These are phyloP conservation scores for Leccinum pellstonianum DNA, from an alignment of 768 basidiomycete genomes.

Conservation along the genomic window DNA sequence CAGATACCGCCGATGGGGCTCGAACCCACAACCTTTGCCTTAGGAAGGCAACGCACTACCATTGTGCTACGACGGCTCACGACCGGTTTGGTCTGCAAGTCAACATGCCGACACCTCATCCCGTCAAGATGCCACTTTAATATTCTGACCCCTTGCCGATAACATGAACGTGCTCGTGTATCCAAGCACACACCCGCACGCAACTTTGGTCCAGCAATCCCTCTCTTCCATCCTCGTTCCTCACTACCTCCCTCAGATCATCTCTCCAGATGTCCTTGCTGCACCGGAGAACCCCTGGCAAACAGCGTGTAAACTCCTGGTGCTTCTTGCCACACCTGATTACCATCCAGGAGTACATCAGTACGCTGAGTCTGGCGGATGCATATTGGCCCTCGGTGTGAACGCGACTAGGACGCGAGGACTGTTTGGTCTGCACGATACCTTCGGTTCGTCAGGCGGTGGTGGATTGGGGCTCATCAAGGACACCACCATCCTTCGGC, in stretches of 20 bases:
- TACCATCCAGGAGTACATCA: constrained; percentile 46
- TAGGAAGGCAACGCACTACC: constrained; percentile 41
- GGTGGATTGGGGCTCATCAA: constrained; percentile 33
- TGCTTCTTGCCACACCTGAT: constrained; percentile 62
- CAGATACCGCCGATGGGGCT: constrained; percentile 38
- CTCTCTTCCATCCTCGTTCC: constrained; percentile 63
- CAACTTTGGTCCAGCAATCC: constrained; percentile 43
- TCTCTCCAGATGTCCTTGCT: constrained; percentile 54
- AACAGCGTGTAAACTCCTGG: constrained; percentile 70
- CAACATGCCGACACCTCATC: neutral
- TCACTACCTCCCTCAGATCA: constrained; percentile 74
- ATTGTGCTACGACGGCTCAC: constrained; percentile 39
- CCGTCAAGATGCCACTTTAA: neutral
- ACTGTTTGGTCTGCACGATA: constrained; percentile 31
- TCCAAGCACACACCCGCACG: constrained; percentile 57
- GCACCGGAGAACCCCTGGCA: constrained; percentile 75
- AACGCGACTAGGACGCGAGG: constrained; percentile 53
- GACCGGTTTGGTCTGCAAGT: accelerated
- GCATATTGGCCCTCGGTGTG: constrained; percentile 65
- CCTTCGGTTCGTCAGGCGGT: constrained; percentile 36
- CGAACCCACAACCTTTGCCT: constrained; percentile 41
- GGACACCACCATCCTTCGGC: constrained; percentile 27
- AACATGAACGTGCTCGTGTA: constrained; percentile 78
- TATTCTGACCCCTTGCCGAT: neutral
- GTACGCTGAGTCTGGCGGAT: constrained; percentile 69